phyloP scores from a whole-genome alignment of 176 grass and related monocot species.

The Triticum turgidum region DNA sequence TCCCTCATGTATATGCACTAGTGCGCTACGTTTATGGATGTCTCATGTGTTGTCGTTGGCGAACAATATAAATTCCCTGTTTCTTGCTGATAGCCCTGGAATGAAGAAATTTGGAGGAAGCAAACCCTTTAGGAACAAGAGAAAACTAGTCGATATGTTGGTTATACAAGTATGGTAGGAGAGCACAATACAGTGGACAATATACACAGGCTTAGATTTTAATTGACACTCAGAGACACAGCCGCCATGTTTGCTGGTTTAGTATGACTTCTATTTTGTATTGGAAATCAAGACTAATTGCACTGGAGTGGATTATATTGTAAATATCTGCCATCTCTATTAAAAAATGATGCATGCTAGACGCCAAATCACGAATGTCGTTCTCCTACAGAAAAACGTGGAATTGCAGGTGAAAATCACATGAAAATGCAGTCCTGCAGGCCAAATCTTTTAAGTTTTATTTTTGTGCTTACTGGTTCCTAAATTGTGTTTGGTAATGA shows the following conservation, averaged over 20 bases:
- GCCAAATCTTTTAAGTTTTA: not conserved
- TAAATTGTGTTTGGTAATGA: not conserved
- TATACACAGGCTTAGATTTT: not conserved
- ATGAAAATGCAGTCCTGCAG: not conserved
- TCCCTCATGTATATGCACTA: not conserved
- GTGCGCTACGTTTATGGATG: not conserved
- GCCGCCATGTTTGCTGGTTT: not conserved
- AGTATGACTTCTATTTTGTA: not conserved
- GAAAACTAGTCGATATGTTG: constrained; percentile 3
- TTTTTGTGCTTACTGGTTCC: not conserved
- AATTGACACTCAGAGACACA: not conserved
- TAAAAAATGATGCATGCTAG: not conserved
- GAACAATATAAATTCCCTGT: not conserved
- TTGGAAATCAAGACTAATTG: not conserved
- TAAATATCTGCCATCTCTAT: not conserved
- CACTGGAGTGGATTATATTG: not conserved
- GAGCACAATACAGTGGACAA: not conserved
- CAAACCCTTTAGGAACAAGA: not conserved
- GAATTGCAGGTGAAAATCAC: not conserved
- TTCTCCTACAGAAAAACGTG: not conserved
- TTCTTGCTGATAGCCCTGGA: not conserved
- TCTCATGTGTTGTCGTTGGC: not conserved
- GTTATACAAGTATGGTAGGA: not conserved
- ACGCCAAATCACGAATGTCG: not conserved
- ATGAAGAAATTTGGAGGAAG: not conserved